These are phyloP conservation scores for Hirsutella thompsonii DNA, from an alignment of 2,329 filamentous ascomycete species.

Conservation along the genomic window DNA sequence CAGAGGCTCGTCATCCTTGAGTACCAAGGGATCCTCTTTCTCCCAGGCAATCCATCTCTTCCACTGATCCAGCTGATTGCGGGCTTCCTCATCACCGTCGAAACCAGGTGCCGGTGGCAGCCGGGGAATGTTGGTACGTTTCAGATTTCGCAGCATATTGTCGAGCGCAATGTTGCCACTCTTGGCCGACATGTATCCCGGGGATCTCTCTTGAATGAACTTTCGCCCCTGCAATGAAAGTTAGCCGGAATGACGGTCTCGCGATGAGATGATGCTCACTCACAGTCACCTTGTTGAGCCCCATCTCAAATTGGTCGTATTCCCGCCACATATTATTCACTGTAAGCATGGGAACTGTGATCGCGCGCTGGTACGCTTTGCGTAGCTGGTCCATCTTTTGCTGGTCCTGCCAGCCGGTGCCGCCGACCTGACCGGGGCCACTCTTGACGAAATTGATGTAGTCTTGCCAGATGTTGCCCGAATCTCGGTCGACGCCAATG, in stretches of 20 bases:
- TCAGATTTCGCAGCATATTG: constrained; percentile 67
- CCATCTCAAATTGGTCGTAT: constrained; percentile 93
- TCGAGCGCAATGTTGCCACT: constrained; percentile 84
- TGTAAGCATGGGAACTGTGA: constrained; percentile 72
- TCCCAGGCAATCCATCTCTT: constrained; percentile 93
- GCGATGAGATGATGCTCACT: constrained; percentile 13
- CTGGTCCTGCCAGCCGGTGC: constrained; percentile 85
- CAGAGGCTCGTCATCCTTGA: constrained; percentile 68
- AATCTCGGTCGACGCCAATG: constrained; percentile 83
- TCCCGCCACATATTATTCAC: constrained; percentile 89
- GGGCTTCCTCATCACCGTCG: constrained; percentile 74
- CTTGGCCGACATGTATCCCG: constrained; percentile 91
- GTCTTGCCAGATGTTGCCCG: constrained; percentile 83
- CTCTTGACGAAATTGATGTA: constrained; percentile 90
- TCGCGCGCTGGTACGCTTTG: constrained; percentile 84
- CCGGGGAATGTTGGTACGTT: constrained; percentile 64
- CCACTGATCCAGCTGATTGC: constrained; percentile 78
- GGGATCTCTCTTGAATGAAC: constrained; percentile 84
- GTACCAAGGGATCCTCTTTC: constrained; percentile 77
- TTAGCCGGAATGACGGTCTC: constrained; percentile 3
- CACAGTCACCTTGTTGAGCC: constrained; percentile 83
- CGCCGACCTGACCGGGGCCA: constrained; percentile 74
- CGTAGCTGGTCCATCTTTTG: constrained; percentile 94
- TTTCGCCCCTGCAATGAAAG: constrained; percentile 59
- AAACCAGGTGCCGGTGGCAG: constrained; percentile 77